These are phyloP conservation scores for Ogataea paradorogensis DNA, from an alignment of 805 yeast genomes.

Conservation along the genomic window DNA sequence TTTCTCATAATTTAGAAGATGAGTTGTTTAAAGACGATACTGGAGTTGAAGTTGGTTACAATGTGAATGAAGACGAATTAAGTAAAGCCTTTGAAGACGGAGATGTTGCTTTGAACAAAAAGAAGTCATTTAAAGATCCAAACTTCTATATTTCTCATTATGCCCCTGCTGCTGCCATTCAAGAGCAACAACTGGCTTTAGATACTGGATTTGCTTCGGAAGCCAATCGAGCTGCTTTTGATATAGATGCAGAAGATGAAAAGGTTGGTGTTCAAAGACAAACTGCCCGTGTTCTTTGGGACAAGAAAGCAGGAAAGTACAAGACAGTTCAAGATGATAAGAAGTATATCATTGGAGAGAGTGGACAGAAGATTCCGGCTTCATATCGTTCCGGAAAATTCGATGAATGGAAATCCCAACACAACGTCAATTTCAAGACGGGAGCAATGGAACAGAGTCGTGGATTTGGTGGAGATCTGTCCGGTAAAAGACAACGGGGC, in stretches of 20 bases:
- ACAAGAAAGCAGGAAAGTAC: slow-evolving; percentile 86
- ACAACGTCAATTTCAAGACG: slow-evolving; percentile 50
- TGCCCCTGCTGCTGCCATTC: slow-evolving; percentile 76
- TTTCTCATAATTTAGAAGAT: slow-evolving; percentile 69
- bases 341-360: slow-evolving; percentile 90
- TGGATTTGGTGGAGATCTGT: slow-evolving; percentile 33
- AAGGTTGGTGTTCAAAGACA: slow-evolving; percentile 67
- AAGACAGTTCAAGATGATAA: slow-evolving; percentile 78
- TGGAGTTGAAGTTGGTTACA: slow-evolving; percentile 36
- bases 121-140: slow-evolving; percentile 68
- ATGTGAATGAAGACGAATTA: slow-evolving; percentile 46
- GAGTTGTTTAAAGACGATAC: slow-evolving; percentile 58
- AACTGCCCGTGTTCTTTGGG: slow-evolving; percentile 79
- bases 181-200: slow-evolving; percentile 70
- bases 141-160: slow-evolving; percentile 81
- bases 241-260: slow-evolving; percentile 66
- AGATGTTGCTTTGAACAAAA: slow-evolving; percentile 37
- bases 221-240: slow-evolving; percentile 85
- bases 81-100: slow-evolving; percentile 51
- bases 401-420: slow-evolving; percentile 84
- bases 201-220: slow-evolving; percentile 71
- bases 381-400: slow-evolving; percentile 85
- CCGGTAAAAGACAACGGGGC: slow-evolving; percentile 39
- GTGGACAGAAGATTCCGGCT: slow-evolving; percentile 91
- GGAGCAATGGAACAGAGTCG: slow-evolving; percentile 51